Percentiles rank a stretch among this genome's conserved stretches.
Evolutionary conservation across 306 rosid genomes (phyloP).

Genomic region (Glycyrrhiza uralensis): DNA sequence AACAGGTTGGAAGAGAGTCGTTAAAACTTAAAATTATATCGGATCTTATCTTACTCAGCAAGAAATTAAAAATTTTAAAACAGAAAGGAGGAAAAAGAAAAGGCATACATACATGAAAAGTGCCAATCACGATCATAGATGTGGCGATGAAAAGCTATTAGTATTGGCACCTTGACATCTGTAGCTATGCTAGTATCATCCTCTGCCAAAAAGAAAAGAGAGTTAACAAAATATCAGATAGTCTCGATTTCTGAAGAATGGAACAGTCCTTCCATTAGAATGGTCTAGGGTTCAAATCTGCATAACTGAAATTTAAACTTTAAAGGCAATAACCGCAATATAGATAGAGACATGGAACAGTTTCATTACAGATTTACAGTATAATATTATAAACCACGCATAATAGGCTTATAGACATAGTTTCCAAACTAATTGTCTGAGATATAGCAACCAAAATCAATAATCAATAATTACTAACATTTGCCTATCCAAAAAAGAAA

Average conservation of each 20-base stretch:
- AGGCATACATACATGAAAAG: constrained; percentile 68
- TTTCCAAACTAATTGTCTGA: neutral
- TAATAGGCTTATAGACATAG: neutral
- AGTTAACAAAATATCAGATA: neutral
- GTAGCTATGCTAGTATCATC: constrained; percentile 82
- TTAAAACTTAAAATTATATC: neutral
- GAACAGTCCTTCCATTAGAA: neutral
- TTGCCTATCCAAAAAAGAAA: no score
- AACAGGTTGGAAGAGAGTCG: neutral
- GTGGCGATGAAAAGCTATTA: constrained; percentile 70
- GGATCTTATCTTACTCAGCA: neutral
- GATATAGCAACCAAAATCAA: no score
- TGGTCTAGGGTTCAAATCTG: neutral
- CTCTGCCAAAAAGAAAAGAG: constrained; percentile 51
- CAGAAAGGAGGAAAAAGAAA: neutral
- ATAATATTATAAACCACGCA: neutral
- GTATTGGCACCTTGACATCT: constrained; percentile 86
- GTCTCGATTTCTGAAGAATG: neutral
- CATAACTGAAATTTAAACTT: neutral
- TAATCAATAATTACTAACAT: no score
- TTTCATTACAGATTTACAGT: neutral
- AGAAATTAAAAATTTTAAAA: neutral
- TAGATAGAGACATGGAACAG: neutral
- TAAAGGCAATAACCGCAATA: neutral
- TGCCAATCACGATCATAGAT: constrained; percentile 82